A percentile compares a stretch with the other conserved stretches of the same genome.
Conservation (phyloP, 371 early-diverging fungal genomes). For the Rhizopus delemar region DNA sequence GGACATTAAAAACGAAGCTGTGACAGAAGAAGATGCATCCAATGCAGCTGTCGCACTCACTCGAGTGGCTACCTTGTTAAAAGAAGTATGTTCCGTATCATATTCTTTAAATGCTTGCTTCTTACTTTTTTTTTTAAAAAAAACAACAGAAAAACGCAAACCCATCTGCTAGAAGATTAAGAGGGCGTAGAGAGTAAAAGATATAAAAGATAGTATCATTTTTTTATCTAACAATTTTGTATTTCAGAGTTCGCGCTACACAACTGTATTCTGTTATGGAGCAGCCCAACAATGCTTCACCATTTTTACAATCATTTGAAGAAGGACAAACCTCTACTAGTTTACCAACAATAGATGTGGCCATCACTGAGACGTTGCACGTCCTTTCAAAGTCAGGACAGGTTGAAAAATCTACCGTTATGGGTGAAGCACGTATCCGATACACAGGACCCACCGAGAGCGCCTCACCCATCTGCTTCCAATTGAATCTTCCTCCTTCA, state of each 20-base stretch:
- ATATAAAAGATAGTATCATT: neutral
- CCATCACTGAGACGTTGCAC: conserved; percentile 51
- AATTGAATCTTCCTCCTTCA: conserved; percentile 36
- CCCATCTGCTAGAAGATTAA: conserved; percentile 11
- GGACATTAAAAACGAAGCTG: conserved; percentile 14
- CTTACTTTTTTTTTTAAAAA: neutral
- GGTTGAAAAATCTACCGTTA: conserved; percentile 40
- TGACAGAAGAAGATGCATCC: conserved; percentile 10
- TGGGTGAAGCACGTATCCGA: conserved; percentile 50
- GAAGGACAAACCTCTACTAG: neutral
- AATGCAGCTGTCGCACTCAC: conserved; percentile 20
- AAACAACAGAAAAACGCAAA: conserved; percentile 10
- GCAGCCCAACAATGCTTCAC: conserved; percentile 4
- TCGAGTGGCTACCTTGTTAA: conserved; percentile 20
- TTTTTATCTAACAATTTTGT: too few species aligned
- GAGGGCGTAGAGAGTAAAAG: conserved; percentile 31
- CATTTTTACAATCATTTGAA: conserved; percentile 18
- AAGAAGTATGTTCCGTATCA: conserved; percentile 17
- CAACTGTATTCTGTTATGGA: conserved; percentile 30
- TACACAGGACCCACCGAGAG: conserved; percentile 33
- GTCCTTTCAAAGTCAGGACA: conserved; percentile 44
- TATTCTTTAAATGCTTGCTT: neutral
- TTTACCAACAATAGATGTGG: conserved; percentile 31
- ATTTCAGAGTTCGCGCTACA: conserved; percentile 31
- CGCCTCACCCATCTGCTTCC: conserved; percentile 38